Base-by-base conservation (phyloP, 371 early-diverging fungal genomes). In the Globomyces sp. region DNA sequence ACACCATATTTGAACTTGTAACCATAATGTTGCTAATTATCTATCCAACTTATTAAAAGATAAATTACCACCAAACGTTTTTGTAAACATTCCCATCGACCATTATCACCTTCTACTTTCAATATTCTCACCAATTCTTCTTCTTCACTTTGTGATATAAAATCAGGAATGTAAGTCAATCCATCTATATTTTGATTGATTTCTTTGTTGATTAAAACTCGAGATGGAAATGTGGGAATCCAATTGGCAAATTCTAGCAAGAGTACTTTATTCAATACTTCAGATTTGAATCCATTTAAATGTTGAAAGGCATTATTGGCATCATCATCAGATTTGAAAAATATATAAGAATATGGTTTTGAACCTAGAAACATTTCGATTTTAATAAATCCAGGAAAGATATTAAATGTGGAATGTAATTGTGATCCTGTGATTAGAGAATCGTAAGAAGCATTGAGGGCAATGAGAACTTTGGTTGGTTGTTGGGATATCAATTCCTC, bases 1-100 rank as follows among this genome's bases (percentile, higher is more conserved):
- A 45, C 49, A n/a, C 71, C 37, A 66, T 84, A 82, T 66, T 79
- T 76, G 61, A 81, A 83, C 2, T 58, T 11, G 59, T 73, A 68
- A 1, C 83, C 81, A 64, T 74, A 71, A 68, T 69, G 70, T 47
- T 59, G 67, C 40, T 83, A 80, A 53, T 69, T 73, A 24, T 24
- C 24, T 24, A 24, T 24, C 24, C 24, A 24, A 24, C 24, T 24
- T 24, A 24, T 24, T 24, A 24, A 24, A 24, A 24, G 24, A 24
- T 24, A 24, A 24, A 24, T 24, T 24, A 24, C 24, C 24, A 24
- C 24, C 24, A 24, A 24, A 37, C 85, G 75, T 40, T 74, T 70
- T 41, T 74, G 74, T 3, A 85, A 66, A 10, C 8, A 11, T 40
- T 68, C 60, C 80, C 80, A 85, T 41, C 61, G 55, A 13, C 58